phyloP scores from a whole-genome alignment of 1,284 basidiomycete species.

The Boletus semigastroideus region DNA sequence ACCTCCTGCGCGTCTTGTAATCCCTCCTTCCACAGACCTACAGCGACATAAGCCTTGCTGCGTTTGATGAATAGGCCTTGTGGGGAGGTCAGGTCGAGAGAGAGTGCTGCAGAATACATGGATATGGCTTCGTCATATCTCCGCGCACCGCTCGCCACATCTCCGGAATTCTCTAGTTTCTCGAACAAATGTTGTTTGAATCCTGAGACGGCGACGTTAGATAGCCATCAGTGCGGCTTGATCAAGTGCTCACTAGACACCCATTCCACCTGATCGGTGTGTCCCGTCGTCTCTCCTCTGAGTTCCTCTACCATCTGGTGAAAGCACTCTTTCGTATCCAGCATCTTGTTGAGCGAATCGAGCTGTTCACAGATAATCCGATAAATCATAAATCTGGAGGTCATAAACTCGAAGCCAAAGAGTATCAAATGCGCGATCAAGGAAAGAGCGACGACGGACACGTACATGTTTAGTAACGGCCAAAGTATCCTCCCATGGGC shows the following conservation, averaged over 20 bases:
- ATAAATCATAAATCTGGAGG: background rate
- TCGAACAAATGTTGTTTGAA: background rate
- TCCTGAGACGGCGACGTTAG: background rate
- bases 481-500: background rate
- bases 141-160: background rate
- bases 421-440: background rate
- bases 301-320: background rate
- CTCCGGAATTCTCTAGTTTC: background rate
- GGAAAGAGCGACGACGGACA: background rate
- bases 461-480: background rate
- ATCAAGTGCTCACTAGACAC: background rate
- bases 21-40: background rate
- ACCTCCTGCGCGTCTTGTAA: background rate
- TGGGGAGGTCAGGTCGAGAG: background rate
- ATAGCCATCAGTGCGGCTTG: too few relatives aligned
- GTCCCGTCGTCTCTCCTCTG: background rate
- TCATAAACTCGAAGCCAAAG: background rate
- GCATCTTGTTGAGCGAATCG: background rate
- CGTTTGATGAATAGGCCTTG: background rate
- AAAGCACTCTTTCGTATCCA: background rate
- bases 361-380: background rate
- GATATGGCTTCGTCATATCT: background rate
- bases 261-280: background rate
- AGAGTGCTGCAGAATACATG: background rate
- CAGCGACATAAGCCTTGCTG: background rate